Base-by-base conservation (phyloP, 345 rosid genomes). In the Brassica carinata region DNA sequence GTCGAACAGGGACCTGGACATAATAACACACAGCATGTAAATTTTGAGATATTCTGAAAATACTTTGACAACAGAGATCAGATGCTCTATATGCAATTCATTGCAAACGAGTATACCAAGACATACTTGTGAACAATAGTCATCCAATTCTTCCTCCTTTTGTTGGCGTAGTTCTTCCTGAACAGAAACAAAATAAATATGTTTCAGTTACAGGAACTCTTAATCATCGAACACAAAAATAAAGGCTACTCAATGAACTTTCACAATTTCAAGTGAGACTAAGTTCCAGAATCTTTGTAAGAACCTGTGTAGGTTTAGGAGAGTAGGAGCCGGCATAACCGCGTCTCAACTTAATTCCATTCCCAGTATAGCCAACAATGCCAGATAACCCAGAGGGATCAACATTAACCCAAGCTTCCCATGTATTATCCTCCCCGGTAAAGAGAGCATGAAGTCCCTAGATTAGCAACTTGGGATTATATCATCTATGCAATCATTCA, bases 401-500 rank as follows among this genome's bases (percentile, higher is more conserved):
- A 79, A 87, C 90, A 81, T 84, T 91, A 64, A 96, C 89, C 97
- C 94, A 93, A 45, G 98, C 97, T 83, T 96, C 98, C 99, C 99
- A 96, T 27, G 97, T 93, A 72, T 89, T 83, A 84, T 93, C 98
- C 87, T 96, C 99, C 73, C 98, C 98, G 0, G 93, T 96, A 85
- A 91, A 93, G 77, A 96, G 89, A 7, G 92, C 92, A 87, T 96
- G 92, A 77, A 92, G 93, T 79, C 98, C 98, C 99, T 96, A 74
- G 64, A 83, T 29, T 67, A 53, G 75, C 63, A 83, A 5, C 69
- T 43, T 40, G 23, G 23, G 23, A 13, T 71, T 53, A 70, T 53
- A 10, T 71, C 19, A 72, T 65, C 58, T 62, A 65, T 33, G 76
- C 34, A 71, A 59, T 45, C 65, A 61, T 58, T 73, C 29, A 62